A percentile compares a stretch with the other conserved stretches of the same genome.
phyloP scores from a whole-genome alignment of 352 stramenopile species.

The Pythium monospermum region DNA sequence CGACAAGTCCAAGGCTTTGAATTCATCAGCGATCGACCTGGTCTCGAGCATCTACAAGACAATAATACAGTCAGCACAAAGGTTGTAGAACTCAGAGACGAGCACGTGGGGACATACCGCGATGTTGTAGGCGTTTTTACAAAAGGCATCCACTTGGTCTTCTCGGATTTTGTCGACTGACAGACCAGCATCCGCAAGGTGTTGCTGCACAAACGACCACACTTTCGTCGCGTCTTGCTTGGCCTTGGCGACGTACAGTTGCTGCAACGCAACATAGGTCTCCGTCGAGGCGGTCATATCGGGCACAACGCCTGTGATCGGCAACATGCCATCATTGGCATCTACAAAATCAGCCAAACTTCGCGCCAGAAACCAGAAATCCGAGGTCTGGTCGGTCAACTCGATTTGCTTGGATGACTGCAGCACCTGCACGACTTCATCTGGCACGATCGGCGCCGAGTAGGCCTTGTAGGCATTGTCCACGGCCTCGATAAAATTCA shows the following conservation, averaged over 20 bases:
- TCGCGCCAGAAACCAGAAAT: constrained; percentile 82
- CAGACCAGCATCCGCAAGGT: constrained; percentile 26
- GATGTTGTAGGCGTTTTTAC: constrained; percentile 90
- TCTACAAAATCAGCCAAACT: constrained; percentile 77
- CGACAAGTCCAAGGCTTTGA: constrained; percentile 51
- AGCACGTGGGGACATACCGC: constrained; percentile 32
- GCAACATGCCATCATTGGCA: constrained; percentile 54
- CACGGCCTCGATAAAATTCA: constrained; percentile 95
- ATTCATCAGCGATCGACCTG: constrained; percentile 82
- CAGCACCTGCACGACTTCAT: constrained; percentile 74
- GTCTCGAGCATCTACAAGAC: constrained; percentile 60
- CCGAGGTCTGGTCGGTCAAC: constrained; percentile 34
- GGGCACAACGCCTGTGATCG: constrained; percentile 91
- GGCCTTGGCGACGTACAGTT: constrained; percentile 91
- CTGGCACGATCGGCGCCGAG: constrained; percentile 63
- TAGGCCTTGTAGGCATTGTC: constrained; percentile 93
- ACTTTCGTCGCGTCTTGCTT: constrained; percentile 58
- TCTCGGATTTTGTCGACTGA: constrained; percentile 31
- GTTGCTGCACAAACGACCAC: constrained; percentile 26
- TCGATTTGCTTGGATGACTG: constrained; percentile 26
- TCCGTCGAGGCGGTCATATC: constrained; percentile 97
- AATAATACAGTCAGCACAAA: constrained; percentile 1
- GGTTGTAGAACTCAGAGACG: neutral
- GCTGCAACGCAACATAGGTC: constrained; percentile 92
- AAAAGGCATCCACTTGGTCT: constrained; percentile 87